Evolutionary conservation across 768 basidiomycete species (phyloP), one percentile per base, ranked within the genome.

Genomic region (Amanita rimosa): DNA sequence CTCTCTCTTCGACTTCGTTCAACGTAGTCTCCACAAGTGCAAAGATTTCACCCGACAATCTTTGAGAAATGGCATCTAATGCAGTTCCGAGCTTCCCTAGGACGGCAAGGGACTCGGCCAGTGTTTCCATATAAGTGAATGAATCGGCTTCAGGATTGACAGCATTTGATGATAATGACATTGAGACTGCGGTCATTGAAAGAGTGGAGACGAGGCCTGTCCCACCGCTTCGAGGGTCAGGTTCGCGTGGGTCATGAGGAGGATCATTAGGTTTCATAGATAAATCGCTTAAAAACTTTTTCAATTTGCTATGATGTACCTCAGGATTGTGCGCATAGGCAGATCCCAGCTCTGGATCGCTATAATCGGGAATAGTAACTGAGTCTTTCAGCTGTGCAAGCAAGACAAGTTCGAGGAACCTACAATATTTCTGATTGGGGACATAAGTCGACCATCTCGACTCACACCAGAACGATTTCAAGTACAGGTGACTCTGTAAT

Each of bases 401-500:
- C 3, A 17, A 10, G 22, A 46, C 14, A 8, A 52, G 39, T 35
- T 33, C 46, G 4, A 17, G 0, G 21, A 33, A 68, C 88, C 66
- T 58, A 94, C 94, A 74, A 9, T 66, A 64, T 48, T 79, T 75
- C 61, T 97, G 96, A 46, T 85, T 84, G 0, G 84, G 81, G 9
- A 74, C 67, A 61, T 96, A 97, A 0, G 86, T 66, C 14, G 79
- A 72, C 96, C 96, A 99, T 26, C 95, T 80, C 4, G 82, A 77
- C 55, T 98, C 95, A 60, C 90, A 93, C 81, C 93, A 96, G 62
- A 92, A 95, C 0, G 86, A 89, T 59, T 95, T 96, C 52, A 99
- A 78, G 64, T 96, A 99, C n/a, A 99, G 67, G 64, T 99, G 96
- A 55, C 82, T 90, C 60, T 98, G 94, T 10, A 99, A 73, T 59